These are phyloP conservation scores for Colletotrichum cereale DNA, from an alignment of 2,329 filamentous ascomycete species.

Conservation along the genomic window DNA sequence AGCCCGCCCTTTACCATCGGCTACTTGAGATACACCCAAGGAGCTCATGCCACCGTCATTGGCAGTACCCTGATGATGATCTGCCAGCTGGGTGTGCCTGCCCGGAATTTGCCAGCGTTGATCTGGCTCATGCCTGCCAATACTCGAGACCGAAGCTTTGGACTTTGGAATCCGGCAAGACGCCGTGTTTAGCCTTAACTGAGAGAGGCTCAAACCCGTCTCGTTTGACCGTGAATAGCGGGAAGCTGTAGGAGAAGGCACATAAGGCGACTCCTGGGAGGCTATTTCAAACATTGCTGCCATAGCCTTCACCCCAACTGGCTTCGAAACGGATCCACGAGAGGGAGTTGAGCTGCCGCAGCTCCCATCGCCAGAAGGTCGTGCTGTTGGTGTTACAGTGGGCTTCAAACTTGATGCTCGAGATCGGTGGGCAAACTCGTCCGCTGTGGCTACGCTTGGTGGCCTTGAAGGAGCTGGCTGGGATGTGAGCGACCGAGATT, in stretches of 20 bases:
- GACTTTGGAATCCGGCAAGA: conserved; percentile 41
- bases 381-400: conserved; percentile 6
- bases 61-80: background rate
- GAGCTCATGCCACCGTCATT: background rate
- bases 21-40: background rate
- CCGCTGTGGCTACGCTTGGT: conserved; percentile 25
- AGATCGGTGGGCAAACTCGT: conserved; percentile 26
- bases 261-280: conserved; percentile 43
- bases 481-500: background rate
- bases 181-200: conserved; percentile 41
- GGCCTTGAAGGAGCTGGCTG: background rate
- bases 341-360: conserved; percentile 3
- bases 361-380: background rate
- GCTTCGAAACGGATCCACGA: conserved; percentile 45
- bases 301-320: conserved; percentile 61
- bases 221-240: conserved; percentile 12
- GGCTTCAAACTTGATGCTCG: conserved; percentile 18
- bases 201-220: conserved; percentile 6
- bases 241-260: conserved; percentile 31
- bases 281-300: conserved; percentile 64
- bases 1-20: conserved; percentile 29
- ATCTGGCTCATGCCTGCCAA: conserved; percentile 33
- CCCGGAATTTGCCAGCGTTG: background rate
- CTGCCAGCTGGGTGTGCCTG: background rate
- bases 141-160: conserved; percentile 41